A percentile compares a stretch with the other conserved stretches of the same genome.
Evolutionary conservation across 1,139 yeast genomes (phyloP).

Genomic region (Debaryomycetaceae sp.): DNA sequence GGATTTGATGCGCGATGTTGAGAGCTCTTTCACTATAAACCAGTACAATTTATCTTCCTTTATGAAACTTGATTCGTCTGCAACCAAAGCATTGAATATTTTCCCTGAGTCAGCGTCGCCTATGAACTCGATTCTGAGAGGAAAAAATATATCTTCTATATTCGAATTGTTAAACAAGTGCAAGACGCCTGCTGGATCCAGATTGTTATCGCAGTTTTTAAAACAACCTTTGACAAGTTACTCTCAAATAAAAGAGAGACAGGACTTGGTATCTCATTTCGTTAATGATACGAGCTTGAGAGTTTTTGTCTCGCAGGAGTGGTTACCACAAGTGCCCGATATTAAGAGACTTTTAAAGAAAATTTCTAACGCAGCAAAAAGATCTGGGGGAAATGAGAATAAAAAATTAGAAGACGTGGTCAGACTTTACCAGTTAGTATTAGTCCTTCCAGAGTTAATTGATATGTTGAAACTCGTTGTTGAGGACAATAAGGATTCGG

Average conservation of each 20-base stretch:
- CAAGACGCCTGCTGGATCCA: conserved; percentile 80
- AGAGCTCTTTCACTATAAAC: conserved; percentile 47
- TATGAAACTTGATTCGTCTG: conserved; percentile 89
- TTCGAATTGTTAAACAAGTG: conserved; percentile 85
- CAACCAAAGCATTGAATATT: conserved; percentile 80
- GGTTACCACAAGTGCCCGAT: conserved; percentile 77
- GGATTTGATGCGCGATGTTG: conserved; percentile 53
- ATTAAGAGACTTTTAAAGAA: conserved; percentile 71
- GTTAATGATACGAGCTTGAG: conserved; percentile 70
- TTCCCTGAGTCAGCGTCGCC: conserved; percentile 52
- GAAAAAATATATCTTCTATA: conserved; percentile 50
- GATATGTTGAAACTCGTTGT: conserved; percentile 44
- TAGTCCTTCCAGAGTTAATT: conserved; percentile 65
- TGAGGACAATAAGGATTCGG: conserved; percentile 25
- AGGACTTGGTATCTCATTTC: conserved; percentile 65
- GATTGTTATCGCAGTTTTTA: conserved; percentile 88
- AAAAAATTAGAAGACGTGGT: conserved; percentile 80
- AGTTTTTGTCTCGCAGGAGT: conserved; percentile 62
- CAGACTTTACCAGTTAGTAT: conserved; percentile 77
- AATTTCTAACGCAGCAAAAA: conserved; percentile 40
- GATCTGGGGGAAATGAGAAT: conserved; percentile 34
- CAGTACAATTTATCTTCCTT: conserved; percentile 70
- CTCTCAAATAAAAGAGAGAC: conserved; percentile 61
- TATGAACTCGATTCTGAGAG: conserved; percentile 36
- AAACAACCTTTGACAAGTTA: conserved; percentile 84